These are phyloP conservation scores for Psilocybe tampanensis DNA, from an alignment of 768 basidiomycete genomes.

Conservation along the genomic window DNA sequence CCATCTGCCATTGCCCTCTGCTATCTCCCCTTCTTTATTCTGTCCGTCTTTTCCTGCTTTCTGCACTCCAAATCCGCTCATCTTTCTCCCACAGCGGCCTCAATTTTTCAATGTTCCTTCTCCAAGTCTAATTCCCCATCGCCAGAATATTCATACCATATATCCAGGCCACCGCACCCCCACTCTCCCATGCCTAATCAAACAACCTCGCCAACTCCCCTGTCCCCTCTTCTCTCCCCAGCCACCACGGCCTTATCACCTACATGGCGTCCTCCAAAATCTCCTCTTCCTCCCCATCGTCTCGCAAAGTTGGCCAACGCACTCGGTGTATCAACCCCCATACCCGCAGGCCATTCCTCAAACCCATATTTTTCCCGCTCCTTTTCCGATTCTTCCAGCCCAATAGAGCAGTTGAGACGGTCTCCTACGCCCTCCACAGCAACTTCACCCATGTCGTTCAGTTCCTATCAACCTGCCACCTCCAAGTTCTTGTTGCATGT, in stretches of 20 bases:
- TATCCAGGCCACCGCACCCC: background rate
- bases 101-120: slow-evolving; percentile 11
- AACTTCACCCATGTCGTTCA: slow-evolving; percentile 39
- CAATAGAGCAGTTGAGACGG: slow-evolving; percentile 42
- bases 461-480: slow-evolving; percentile 39
- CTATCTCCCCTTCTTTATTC: slow-evolving; percentile 5
- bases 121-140: slow-evolving; percentile 10
- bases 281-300: slow-evolving; percentile 74
- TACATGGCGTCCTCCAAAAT: slow-evolving; percentile 66
- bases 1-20: background rate
- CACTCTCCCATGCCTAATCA: background rate
- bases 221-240: slow-evolving; percentile 25
- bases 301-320: slow-evolving; percentile 87
- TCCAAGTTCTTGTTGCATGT: slow-evolving; percentile 83
- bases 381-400: slow-evolving; percentile 31
- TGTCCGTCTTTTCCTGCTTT: slow-evolving; percentile 15
- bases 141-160: too few relatives aligned
- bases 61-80: background rate
- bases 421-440: slow-evolving; percentile 55
- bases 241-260: slow-evolving; percentile 32
- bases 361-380: slow-evolving; percentile 36
- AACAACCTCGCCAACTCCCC: slow-evolving; percentile 15
- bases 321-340: slow-evolving; percentile 75
- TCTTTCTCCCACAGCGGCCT: background rate
- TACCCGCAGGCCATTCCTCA: slow-evolving; percentile 50